Conservation (phyloP, 2,329 filamentous ascomycete species). For the Apiospora koreana region DNA sequence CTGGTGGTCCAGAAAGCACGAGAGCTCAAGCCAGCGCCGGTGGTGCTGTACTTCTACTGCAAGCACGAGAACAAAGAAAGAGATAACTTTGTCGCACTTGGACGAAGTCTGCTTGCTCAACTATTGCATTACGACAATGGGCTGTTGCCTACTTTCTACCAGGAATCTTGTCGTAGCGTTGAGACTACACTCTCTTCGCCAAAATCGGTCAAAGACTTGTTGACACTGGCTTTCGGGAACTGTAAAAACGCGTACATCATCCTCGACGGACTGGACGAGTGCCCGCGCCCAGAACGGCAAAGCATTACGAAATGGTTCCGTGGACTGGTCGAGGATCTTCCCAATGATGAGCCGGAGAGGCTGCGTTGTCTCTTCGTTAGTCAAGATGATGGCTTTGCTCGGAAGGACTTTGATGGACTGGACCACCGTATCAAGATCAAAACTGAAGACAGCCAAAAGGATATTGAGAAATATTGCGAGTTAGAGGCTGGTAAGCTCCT, state of each 20-base stretch:
- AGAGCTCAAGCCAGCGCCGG: slow-evolving; percentile 17
- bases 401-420: slow-evolving; percentile 25
- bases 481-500: not conserved
- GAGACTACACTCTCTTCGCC: slow-evolving; percentile 19
- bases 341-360: slow-evolving; percentile 16
- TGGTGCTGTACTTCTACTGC: slow-evolving; percentile 34
- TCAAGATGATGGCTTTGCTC: slow-evolving; percentile 30
- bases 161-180: slow-evolving; percentile 16
- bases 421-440: slow-evolving; percentile 21
- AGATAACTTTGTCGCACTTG: slow-evolving; percentile 27
- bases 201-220: slow-evolving; percentile 18
- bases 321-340: slow-evolving; percentile 8
- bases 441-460: slow-evolving; percentile 26
- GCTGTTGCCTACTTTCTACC: slow-evolving; percentile 17
- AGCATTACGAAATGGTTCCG: slow-evolving; percentile 29
- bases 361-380: slow-evolving; percentile 34
- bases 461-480: slow-evolving; percentile 28
- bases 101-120: slow-evolving; percentile 18
- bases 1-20: slow-evolving; percentile 28
- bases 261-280: slow-evolving; percentile 39
- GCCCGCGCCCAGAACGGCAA: slow-evolving; percentile 28
- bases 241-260: slow-evolving; percentile 31
- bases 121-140: slow-evolving; percentile 16
- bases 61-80: slow-evolving; percentile 25
- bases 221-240: slow-evolving; percentile 25